Base-by-base conservation (phyloP, 2,329 filamentous ascomycete genomes). In the Fusarium mundagurra region DNA sequence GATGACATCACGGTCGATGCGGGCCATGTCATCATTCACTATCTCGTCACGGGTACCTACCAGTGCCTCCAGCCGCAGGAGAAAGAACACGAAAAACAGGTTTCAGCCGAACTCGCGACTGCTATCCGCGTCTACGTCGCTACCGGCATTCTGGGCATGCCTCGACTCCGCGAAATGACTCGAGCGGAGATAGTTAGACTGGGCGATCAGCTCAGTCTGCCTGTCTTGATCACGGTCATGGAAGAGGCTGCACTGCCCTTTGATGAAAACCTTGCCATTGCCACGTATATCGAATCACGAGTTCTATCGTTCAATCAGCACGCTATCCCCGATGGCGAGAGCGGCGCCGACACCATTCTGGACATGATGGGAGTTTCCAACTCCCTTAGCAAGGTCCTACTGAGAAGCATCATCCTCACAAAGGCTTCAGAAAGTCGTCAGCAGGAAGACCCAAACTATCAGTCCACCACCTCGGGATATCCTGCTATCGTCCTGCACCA, bases 1-100 rank as follows among this genome's bases (percentile, higher is more conserved):
- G 27, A 50, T 5, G 24, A 60, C 2, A 34, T 53, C 8, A 22
- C 24, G 4, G 12, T n/a, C 10, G 11, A 39, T 0, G n/a, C 10
- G 1, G 69, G 71, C 6, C 71, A 70, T 31, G 69, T 67, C 3
- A 24, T 73, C 10, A 36, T 72, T 8, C 69, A 70, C 29, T 73
- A 61, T 18, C 27, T 73, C 4, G 8, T 29, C 5, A 64, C 69
- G 0, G 51, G 48, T 2, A 51, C 22, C 7, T 73, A 73, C 18
- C 59, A 69, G 18, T 61, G 18, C 27, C 61, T 73, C 4, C 24
- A 17, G 4, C 45, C 41, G 2, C 3, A 6, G 1, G 34, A 24
- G 3, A 5, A 16, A 4, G 17, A 20, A 10, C n/a, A n/a, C n/a
- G 6, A 39, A 1, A 20, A 8, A 4, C 8, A 36, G 6, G 36